Percentiles rank a stretch among this genome's conserved stretches.
These are phyloP conservation scores for Cladophialophora immunda DNA, from an alignment of 2,329 filamentous ascomycete genomes.

Conservation along the genomic window DNA sequence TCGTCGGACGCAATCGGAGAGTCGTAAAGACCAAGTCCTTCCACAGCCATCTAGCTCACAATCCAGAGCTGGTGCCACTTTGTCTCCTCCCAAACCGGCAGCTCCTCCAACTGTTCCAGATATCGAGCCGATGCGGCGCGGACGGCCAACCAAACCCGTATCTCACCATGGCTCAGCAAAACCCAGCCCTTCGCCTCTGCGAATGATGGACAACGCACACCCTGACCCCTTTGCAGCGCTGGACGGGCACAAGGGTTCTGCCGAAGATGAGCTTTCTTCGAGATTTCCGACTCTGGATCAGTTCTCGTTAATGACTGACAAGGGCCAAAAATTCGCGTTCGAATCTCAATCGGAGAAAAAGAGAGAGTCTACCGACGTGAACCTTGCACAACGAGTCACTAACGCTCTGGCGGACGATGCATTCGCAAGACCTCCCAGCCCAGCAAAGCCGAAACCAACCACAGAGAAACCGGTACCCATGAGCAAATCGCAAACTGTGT, in stretches of 20 bases:
- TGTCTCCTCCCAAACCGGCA: slow-evolving; percentile 68
- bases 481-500: slow-evolving; percentile 38
- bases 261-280: slow-evolving; percentile 79
- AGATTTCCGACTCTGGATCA: slow-evolving; percentile 92
- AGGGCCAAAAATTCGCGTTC: slow-evolving; percentile 85
- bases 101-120: slow-evolving; percentile 81
- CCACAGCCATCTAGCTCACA: slow-evolving; percentile 65
- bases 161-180: slow-evolving; percentile 60
- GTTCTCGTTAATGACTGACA: slow-evolving; percentile 87
- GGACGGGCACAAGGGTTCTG: slow-evolving; percentile 69
- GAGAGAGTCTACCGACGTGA: slow-evolving; percentile 57
- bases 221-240: slow-evolving; percentile 90
- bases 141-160: slow-evolving; percentile 69
- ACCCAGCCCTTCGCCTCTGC: slow-evolving; percentile 73
- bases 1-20: slow-evolving; percentile 69
- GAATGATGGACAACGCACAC: slow-evolving; percentile 65
- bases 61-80: slow-evolving; percentile 79
- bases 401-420: slow-evolving; percentile 85
- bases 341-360: slow-evolving; percentile 63
- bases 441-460: slow-evolving; percentile 43
- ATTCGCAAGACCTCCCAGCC: slow-evolving; percentile 65
- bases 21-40: slow-evolving; percentile 67
- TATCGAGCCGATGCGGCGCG: slow-evolving; percentile 91
- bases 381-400: slow-evolving; percentile 72
- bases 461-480: slow-evolving; percentile 43